Evolutionary conservation across 371 early-diverging fungal species (phyloP).

Genomic region (Caulochytrium protostelioides): DNA sequence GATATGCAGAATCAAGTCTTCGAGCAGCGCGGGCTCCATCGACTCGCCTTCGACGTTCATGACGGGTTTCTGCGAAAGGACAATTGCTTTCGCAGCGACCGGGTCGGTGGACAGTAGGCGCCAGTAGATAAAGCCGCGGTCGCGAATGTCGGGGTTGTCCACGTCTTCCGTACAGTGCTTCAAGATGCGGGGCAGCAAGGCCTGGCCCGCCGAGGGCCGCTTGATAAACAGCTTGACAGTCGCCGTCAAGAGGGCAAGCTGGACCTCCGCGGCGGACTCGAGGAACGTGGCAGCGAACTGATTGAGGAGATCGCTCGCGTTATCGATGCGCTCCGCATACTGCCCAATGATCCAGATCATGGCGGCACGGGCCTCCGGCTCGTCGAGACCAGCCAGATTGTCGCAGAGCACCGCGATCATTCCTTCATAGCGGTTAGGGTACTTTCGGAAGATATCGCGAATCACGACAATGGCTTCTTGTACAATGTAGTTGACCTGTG

Average conservation of each 20-base stretch:
- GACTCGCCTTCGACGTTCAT: constrained; percentile 24
- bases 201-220: constrained; percentile 66
- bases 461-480: constrained; percentile 83
- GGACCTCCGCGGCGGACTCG: constrained; percentile 69
- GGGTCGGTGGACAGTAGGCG: constrained; percentile 81
- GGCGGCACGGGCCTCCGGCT: constrained; percentile 28
- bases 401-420: constrained; percentile 44
- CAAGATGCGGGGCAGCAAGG: constrained; percentile 60
- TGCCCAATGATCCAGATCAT: constrained; percentile 38
- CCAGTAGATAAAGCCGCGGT: constrained; percentile 92
- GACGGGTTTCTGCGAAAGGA: constrained; percentile 30
- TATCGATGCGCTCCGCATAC: constrained; percentile 29
- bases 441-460: constrained; percentile 82
- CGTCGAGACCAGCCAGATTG: constrained; percentile 24
- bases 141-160: constrained; percentile 87
- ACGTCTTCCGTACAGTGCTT: constrained; percentile 70
- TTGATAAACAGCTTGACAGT: constrained; percentile 77
- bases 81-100: constrained; percentile 27
- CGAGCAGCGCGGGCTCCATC: constrained; percentile 18
- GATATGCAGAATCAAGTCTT: constrained; percentile 20
- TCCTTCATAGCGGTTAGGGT: constrained; percentile 78
- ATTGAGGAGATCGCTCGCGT: constrained; percentile 22
- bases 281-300: constrained; percentile 23
- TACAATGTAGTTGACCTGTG: constrained; percentile 77
- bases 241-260: constrained; percentile 66